These are phyloP conservation scores for Begonia fuchsioides DNA, from an alignment of 306 rosid species.

Conservation along the genomic window DNA sequence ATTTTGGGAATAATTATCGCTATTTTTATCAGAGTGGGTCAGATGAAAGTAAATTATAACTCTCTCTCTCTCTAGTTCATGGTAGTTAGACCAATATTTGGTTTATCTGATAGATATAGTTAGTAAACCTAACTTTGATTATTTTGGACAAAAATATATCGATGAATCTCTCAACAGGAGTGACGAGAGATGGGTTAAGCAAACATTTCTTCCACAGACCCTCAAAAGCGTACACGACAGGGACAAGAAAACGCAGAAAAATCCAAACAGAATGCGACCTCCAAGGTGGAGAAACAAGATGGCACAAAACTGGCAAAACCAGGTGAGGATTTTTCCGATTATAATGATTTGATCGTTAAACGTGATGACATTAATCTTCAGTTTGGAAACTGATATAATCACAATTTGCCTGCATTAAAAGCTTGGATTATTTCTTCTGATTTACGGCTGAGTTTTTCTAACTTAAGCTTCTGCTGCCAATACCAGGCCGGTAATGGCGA, in stretches of 20 bases:
- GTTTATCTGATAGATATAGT: constrained; percentile 12
- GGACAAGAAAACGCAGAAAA: constrained; percentile 89
- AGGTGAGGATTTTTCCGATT: no score
- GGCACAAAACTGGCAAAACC: constrained; percentile 95
- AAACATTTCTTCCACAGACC: constrained; percentile 97
- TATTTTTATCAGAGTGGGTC: no score
- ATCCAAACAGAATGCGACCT: constrained; percentile 75
- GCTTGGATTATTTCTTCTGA: no score
- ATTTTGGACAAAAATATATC: not conserved
- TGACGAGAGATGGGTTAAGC: constrained; percentile 80
- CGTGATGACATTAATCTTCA: no score
- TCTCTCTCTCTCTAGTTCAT: constrained; percentile 3
- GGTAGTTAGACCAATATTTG: constrained; percentile 1
- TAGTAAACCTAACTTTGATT: constrained; percentile 50
- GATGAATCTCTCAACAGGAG: constrained; percentile 32
- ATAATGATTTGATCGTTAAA: no score
- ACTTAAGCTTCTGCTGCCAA: no score
- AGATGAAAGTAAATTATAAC: not conserved
- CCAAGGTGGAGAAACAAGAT: constrained; percentile 81
- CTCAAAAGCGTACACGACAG: constrained; percentile 94
- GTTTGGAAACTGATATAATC: no score
- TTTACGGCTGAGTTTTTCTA: no score
- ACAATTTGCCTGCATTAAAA: no score
- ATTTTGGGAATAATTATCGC: no score
- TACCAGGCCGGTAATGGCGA: constrained; percentile 74